Percentiles rank a stretch among this genome's conserved stretches.
Conservation (phyloP, 116 monocot species). For the Cymodocea nodosa region DNA sequence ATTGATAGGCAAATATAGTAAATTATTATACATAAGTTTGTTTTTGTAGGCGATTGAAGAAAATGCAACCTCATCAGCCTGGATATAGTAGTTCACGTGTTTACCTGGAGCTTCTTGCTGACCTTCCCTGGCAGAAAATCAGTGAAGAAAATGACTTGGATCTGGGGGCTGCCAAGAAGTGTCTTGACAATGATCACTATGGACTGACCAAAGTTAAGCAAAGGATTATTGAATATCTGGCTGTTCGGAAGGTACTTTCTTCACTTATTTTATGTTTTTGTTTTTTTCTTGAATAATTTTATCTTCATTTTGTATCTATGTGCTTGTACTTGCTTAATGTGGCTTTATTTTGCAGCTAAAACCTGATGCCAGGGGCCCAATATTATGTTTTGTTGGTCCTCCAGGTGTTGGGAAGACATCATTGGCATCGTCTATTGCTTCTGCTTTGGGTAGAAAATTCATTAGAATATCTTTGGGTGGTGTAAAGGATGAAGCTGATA, state of each 20-base stretch:
- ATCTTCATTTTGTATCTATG: background rate
- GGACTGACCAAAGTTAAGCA: slow-evolving; percentile 94
- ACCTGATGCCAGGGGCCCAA: slow-evolving; percentile 93
- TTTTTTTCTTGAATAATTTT: slow-evolving; percentile 1
- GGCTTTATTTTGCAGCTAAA: slow-evolving; percentile 63
- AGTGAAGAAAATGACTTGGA: slow-evolving; percentile 89
- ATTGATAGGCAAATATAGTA: no score
- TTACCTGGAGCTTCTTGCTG: slow-evolving; percentile 91
- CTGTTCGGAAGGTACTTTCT: slow-evolving; percentile 92
- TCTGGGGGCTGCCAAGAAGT: slow-evolving; percentile 77
- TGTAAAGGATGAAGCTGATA: slow-evolving; percentile 99
- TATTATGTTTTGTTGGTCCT: slow-evolving; percentile 97
- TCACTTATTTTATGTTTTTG: background rate
- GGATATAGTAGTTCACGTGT: slow-evolving; percentile 95
- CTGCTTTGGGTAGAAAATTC: slow-evolving; percentile 88
- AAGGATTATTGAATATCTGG: slow-evolving; percentile 94
- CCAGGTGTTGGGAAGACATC: slow-evolving; percentile 99
- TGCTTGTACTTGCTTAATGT: background rate
- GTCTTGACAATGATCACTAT: slow-evolving; percentile 84
- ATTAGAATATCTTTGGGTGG: slow-evolving; percentile 95
- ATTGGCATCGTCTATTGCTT: slow-evolving; percentile 93
- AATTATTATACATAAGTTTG: background rate
- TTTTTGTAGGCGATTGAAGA: slow-evolving; percentile 58
- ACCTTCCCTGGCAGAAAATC: slow-evolving; percentile 96
- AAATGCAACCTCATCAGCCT: slow-evolving; percentile 99